Base-by-base conservation (phyloP, 2,329 filamentous ascomycete species). In the Fusarium gaditjirri region DNA sequence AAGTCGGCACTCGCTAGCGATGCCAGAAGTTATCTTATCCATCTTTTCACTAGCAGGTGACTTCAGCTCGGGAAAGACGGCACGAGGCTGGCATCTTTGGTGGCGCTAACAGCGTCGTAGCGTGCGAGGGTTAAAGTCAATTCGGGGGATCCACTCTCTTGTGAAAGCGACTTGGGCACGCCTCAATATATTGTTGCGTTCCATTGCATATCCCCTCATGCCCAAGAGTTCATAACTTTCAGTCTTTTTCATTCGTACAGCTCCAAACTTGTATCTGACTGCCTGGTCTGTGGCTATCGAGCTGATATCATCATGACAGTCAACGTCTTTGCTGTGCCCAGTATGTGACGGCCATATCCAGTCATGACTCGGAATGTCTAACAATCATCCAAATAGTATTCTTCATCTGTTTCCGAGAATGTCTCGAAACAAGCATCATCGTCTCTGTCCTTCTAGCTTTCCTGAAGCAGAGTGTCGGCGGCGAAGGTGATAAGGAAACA, bases 311-410 rank as follows among this genome's bases (percentile, higher is more conserved):
- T 25, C n/a, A 56, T 56, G 53, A 56, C 53, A 56, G 53, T 56
- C 53, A 56, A 56, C 29, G 53, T 56, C 53, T 56, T 56, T 56
- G 53, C 53, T 25, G 53, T 56, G 17, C 53, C 53, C 11, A 41
- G 52, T 54, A 54, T 4, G 50, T 39, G 0, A 12, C 17, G 6
- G 13, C 2, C 8, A 2, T 31, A 27, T n/a, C 2, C 19, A 31
- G 21, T 11, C 13, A 49, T 17, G 5, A 5, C 13, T 47, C 17
- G 10, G 10, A 14, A 6, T 35, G 7, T 3, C 25, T 42, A 19
- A 41, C 21, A 13, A 3, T 9, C 3, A 8, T 27, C 9, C 0
- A 2, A 33, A 46, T 4, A 56, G 53, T 56, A 17, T 56, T 56
- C 10, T 56, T 56, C 14, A 56, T 56, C 17, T 56, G 53, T 7